phyloP scores from a whole-genome alignment of 139 green algal species.

The Chlorella sorokiniana region DNA sequence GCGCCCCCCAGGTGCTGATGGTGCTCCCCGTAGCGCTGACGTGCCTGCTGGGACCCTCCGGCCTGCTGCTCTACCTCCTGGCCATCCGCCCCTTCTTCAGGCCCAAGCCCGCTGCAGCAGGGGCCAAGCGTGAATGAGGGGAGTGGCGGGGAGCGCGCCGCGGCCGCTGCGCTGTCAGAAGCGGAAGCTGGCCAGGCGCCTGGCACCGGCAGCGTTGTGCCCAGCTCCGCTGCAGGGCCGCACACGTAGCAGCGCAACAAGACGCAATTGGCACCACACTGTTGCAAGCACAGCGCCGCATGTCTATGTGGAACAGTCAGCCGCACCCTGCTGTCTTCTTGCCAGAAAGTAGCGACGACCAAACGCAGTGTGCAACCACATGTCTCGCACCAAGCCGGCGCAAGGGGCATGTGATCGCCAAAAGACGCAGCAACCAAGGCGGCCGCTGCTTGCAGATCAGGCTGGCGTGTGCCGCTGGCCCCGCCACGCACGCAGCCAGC shows the following conservation, averaged over 20 bases:
- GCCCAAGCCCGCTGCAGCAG: background rate
- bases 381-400: background rate
- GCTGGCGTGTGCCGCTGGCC: background rate
- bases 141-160: background rate
- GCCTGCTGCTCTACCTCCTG: constrained; percentile 16
- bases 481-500: background rate
- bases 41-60: background rate
- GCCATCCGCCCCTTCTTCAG: constrained; percentile 19
- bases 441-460: background rate
- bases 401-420: background rate
- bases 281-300: too few species aligned
- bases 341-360: too few species aligned
- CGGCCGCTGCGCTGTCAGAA: background rate
- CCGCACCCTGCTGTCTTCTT: too few species aligned
- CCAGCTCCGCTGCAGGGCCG: too few species aligned
- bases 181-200: background rate
- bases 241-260: too few species aligned
- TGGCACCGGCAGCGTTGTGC: too few species aligned
- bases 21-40: background rate
- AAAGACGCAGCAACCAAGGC: background rate
- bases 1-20: constrained; percentile 8
- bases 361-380: too few species aligned
- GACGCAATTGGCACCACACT: too few species aligned
- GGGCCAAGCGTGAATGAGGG: background rate
- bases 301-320: too few species aligned